A percentile compares a stretch with the other conserved stretches of the same genome.
These are phyloP conservation scores for Skeletonema marinoi DNA, from an alignment of 108 stramenopile species.

Conservation along the genomic window DNA sequence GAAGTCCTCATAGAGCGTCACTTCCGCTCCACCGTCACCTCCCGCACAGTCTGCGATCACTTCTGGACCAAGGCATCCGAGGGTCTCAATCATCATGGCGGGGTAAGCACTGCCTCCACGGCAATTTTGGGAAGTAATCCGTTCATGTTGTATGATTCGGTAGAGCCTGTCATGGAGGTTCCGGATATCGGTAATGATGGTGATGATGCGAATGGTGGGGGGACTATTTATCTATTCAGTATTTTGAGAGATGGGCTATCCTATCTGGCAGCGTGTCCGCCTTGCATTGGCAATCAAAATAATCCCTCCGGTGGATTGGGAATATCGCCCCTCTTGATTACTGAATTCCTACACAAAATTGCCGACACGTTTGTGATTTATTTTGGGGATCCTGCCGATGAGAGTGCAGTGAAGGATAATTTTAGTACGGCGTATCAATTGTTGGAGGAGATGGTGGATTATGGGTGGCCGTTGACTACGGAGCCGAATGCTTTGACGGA, in stretches of 20 bases:
- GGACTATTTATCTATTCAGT: constrained; percentile 60
- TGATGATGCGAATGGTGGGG: constrained; percentile 6
- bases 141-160: constrained; percentile 67
- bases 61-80: constrained; percentile 87
- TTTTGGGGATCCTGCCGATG: constrained; percentile 93
- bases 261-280: constrained; percentile 87
- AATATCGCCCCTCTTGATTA: constrained; percentile 88
- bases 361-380: constrained; percentile 95
- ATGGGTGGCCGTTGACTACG: constrained; percentile 97
- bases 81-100: constrained; percentile 82
- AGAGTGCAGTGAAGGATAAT: constrained; percentile 94
- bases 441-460: constrained; percentile 98
- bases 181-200: constrained; percentile 41
- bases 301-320: constrained; percentile 45
- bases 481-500: constrained; percentile 97
- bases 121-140: constrained; percentile 42
- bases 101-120: constrained; percentile 64
- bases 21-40: constrained; percentile 78
- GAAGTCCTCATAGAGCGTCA: constrained; percentile 93
- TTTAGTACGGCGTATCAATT: constrained; percentile 97
- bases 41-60: constrained; percentile 80
- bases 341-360: constrained; percentile 96
- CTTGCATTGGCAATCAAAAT: constrained; percentile 20
- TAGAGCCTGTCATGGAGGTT: constrained; percentile 88
- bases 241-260: constrained; percentile 89